These are phyloP conservation scores for Populus tomentosa DNA, from an alignment of 441 rosid genomes.

Conservation along the genomic window DNA sequence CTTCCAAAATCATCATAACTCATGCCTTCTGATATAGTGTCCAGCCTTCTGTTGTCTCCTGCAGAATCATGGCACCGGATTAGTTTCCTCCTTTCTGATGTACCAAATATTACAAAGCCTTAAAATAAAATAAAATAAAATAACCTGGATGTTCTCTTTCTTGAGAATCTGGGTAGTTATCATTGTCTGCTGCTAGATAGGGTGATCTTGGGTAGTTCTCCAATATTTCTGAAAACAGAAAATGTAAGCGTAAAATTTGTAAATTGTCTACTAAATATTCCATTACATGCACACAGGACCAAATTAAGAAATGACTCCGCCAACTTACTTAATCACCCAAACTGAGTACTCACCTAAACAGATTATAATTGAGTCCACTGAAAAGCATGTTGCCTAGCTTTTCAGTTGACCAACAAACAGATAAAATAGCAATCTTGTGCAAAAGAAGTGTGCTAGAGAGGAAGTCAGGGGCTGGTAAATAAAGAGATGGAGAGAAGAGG, in stretches of 20 bases:
- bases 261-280: background rate
- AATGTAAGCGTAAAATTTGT: background rate
- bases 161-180: conserved; percentile 69
- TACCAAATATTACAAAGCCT: background rate
- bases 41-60: conserved; percentile 80
- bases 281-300: background rate
- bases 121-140: background rate
- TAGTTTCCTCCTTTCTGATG: conserved; percentile 7
- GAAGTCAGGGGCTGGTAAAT: background rate
- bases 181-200: conserved; percentile 59
- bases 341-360: background rate
- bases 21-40: conserved; percentile 81
- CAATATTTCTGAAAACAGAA: conserved; percentile 49
- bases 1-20: conserved; percentile 76
- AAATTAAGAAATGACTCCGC: background rate
- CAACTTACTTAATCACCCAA: background rate
- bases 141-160: conserved; percentile 86
- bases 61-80: conserved; percentile 25
- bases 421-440: background rate
- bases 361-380: background rate
- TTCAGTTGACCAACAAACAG: background rate
- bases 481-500: background rate
- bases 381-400: background rate
- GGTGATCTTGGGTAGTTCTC: conserved; percentile 87
- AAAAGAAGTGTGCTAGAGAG: background rate